Evolutionary conservation across 2,329 filamentous ascomycete genomes (phyloP), one percentile per base, ranked within the genome.

Genomic region (Phialophora tarda): DNA sequence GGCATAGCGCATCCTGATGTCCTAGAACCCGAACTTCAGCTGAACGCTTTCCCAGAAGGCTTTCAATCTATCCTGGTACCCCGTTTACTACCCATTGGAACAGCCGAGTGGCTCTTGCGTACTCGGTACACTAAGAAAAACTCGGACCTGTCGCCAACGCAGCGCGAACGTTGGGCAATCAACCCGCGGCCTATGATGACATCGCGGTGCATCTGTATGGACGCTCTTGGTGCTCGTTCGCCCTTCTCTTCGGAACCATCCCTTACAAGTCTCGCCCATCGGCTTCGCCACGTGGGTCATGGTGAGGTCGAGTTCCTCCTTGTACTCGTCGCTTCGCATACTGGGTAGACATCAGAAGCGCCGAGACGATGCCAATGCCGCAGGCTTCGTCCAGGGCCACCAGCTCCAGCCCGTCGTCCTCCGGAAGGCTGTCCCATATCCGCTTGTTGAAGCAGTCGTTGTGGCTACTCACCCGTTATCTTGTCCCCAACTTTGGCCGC

Each of bases 361-460:
- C 79, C 1, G 81, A 81, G 12, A 85, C 76, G 12, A 84, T 78
- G 0, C 84, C 85, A 4, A 79, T 78, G 0, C 85, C 85, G 62
- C 84, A 87, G 10, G 82, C 84, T 68, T 81, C 81, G 66, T 88
- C 85, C 11, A 87, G 72, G 26, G 86, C 66, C 8, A 74, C 70
- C 2, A 78, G 68, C n/a, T 74, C 70, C 7, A 14, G 12, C 21
- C 32, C 10, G 17, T 58, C 34, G 21, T 58, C 32, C 14, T 32
- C n/a, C 34, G 34, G 17, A 12, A 58, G 23, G 23, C 38, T 21
- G 11, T 58, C 34, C 34, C 55, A 58, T 24, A n/a, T 44, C 26
- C n/a, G 6, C 32, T 32, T 58, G 34, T 34, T 28, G 55, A 11
- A 58, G 55, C 24, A 58, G 38, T 10, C 24, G 38, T 24, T 14